Conservation (phyloP, 208 protist genomes). For the Crithidia expoeki region DNA sequence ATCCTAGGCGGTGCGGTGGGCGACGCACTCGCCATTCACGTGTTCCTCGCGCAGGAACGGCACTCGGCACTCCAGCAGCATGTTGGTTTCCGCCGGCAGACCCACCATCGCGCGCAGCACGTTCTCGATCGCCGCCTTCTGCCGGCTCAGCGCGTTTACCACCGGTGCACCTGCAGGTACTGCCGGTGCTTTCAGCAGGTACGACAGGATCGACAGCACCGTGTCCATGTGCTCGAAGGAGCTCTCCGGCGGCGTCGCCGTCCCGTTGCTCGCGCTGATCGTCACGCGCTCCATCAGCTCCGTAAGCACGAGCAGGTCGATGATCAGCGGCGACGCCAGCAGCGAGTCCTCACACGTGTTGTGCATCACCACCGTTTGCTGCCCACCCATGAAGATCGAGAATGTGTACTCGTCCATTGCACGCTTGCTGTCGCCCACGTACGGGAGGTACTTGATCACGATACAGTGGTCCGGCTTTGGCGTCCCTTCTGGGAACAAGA, state of each 20-base stretch:
- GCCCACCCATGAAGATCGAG: conserved; percentile 98
- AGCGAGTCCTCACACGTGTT: conserved; percentile 99
- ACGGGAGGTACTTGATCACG: conserved; percentile 99
- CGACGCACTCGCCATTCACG: conserved; percentile 26
- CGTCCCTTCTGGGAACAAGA: conserved; percentile 93
- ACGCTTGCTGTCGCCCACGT: conserved; percentile 97
- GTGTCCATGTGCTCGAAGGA: conserved; percentile 92
- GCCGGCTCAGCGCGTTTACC: conserved; percentile 98
- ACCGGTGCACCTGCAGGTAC: conserved; percentile 95
- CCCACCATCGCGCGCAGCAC: conserved; percentile 96
- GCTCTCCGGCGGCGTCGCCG: conserved; percentile 25
- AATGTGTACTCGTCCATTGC: conserved; percentile 99
- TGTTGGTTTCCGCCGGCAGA: conserved; percentile 95
- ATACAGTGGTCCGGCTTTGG: conserved; percentile 98
- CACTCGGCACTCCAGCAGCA: conserved; percentile 95
- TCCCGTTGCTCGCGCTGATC: conserved; percentile 36
- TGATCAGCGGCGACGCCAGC: conserved; percentile 97
- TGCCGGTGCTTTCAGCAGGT: conserved; percentile 97
- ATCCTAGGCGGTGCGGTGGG: not conserved
- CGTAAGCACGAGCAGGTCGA: conserved; percentile 97
- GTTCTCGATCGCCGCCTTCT: conserved; percentile 96
- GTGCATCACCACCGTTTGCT: conserved; percentile 95
- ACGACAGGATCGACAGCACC: conserved; percentile 95
- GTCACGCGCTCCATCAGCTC: conserved; percentile 96
- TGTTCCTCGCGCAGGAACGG: conserved; percentile 55